phyloP scores from a whole-genome alignment of 202 grass and related monocot genomes.

The Eragrostis tef region DNA sequence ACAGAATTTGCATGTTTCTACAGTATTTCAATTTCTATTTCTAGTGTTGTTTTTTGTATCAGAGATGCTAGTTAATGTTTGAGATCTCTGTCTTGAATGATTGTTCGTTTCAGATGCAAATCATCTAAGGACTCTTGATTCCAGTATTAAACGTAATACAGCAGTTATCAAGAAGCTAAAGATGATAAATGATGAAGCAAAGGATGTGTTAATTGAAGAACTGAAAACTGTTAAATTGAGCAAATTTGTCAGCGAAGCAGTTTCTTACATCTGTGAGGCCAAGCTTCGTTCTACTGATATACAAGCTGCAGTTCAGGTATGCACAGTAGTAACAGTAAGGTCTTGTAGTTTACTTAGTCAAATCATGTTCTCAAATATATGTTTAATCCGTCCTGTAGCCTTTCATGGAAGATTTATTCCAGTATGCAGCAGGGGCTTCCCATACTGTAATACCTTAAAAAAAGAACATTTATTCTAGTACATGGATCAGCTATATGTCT shows the following conservation, averaged over 20 bases:
- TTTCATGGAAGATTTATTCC: neutral
- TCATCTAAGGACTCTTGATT: conserved; percentile 86
- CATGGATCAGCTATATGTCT: conserved; percentile 7
- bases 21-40: conserved; percentile 6
- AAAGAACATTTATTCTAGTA: neutral
- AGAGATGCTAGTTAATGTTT: neutral
- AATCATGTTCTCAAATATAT: conserved; percentile 20
- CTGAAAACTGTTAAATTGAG: conserved; percentile 93
- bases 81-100: neutral
- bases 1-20: conserved; percentile 3
- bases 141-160: conserved; percentile 89
- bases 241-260: conserved; percentile 99
- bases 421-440: neutral
- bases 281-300: conserved; percentile 95
- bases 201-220: conserved; percentile 84
- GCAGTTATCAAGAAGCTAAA: conserved; percentile 95
- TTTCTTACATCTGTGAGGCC: conserved; percentile 93
- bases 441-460: no score
- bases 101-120: conserved; percentile 65
- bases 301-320: conserved; percentile 95
- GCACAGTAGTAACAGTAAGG: neutral
- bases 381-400: conserved; percentile 5
- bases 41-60: neutral
- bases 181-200: conserved; percentile 85
- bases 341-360: neutral